Evolutionary conservation across 2,329 filamentous ascomycete species (phyloP).

Genomic region (Hypoxylon sp.): DNA sequence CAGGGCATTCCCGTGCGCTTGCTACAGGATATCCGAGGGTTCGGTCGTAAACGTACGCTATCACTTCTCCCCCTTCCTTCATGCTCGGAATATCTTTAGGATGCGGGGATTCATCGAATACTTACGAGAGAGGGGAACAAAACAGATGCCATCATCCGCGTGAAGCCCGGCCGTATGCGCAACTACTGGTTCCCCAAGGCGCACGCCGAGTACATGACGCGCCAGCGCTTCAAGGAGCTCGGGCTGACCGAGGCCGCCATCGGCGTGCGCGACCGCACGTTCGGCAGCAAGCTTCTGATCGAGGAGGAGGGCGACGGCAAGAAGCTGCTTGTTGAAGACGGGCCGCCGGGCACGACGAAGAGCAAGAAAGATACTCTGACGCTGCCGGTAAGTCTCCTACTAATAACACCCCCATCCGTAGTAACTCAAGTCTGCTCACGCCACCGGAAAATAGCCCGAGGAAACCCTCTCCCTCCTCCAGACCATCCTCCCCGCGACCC

Average conservation of each 20-base stretch:
- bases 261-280: slow-evolving; percentile 52
- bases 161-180: slow-evolving; percentile 53
- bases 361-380: slow-evolving; percentile 47
- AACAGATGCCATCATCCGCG: slow-evolving; percentile 53
- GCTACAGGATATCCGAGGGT: slow-evolving; percentile 56
- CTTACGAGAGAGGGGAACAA: background rate
- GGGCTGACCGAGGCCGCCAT: slow-evolving; percentile 51
- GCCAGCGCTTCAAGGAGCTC: slow-evolving; percentile 49
- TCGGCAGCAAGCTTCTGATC: slow-evolving; percentile 44
- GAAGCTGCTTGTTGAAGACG: slow-evolving; percentile 13
- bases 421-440: background rate
- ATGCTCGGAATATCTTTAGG: too few species aligned
- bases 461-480: slow-evolving; percentile 54
- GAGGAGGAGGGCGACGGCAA: slow-evolving; percentile 24
- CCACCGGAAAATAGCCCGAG: slow-evolving; percentile 49
- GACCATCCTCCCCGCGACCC: slow-evolving; percentile 53
- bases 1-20: slow-evolving; percentile 60
- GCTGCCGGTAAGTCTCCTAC: slow-evolving; percentile 43
- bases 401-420: background rate
- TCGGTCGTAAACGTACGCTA: slow-evolving; percentile 55
- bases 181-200: slow-evolving; percentile 53
- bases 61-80: background rate
- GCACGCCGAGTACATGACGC: slow-evolving; percentile 54
- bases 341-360: slow-evolving; percentile 15
- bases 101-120: background rate